A percentile compares a stretch with the other conserved stretches of the same genome.
These are phyloP conservation scores for Penicillium brasilianum DNA, from an alignment of 2,329 filamentous ascomycete genomes.

Conservation along the genomic window DNA sequence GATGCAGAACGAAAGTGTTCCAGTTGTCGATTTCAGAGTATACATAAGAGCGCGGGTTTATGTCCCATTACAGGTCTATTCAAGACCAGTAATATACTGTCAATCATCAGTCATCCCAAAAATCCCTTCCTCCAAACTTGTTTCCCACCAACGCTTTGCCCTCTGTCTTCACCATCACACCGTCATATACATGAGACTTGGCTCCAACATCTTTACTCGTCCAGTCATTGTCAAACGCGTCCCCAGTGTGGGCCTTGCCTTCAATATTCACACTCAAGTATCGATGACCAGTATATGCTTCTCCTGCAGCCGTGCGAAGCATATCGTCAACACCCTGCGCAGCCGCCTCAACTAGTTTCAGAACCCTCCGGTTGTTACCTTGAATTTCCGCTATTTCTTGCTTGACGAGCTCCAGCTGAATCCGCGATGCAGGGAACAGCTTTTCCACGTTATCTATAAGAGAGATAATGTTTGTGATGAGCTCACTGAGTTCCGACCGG, in stretches of 20 bases:
- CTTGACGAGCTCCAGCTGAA: neutral
- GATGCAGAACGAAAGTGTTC: too few relatives aligned
- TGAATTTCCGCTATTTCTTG: neutral
- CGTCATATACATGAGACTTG: neutral
- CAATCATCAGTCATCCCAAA: neutral
- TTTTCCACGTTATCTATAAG: neutral
- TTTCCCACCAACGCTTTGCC: neutral
- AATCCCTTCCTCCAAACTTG: neutral
- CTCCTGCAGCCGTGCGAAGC: neutral
- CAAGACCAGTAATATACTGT: too few relatives aligned
- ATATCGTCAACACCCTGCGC: neutral
- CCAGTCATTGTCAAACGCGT: neutral
- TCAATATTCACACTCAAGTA: neutral
- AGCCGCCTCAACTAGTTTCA: neutral
- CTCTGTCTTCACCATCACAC: neutral
- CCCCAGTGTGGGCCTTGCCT: neutral
- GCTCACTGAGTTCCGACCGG: neutral
- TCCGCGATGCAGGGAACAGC: neutral
- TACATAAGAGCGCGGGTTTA: too few relatives aligned
- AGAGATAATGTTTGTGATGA: neutral
- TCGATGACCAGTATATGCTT: neutral
- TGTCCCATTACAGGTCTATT: too few relatives aligned
- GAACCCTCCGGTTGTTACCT: too few relatives aligned
- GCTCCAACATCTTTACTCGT: neutral
- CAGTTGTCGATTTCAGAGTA: too few relatives aligned